Evolutionary conservation across 192 early-diverging fungal genomes (phyloP), one percentile per base, ranked within the genome.

Genomic region (Linnemannia zychae): DNA sequence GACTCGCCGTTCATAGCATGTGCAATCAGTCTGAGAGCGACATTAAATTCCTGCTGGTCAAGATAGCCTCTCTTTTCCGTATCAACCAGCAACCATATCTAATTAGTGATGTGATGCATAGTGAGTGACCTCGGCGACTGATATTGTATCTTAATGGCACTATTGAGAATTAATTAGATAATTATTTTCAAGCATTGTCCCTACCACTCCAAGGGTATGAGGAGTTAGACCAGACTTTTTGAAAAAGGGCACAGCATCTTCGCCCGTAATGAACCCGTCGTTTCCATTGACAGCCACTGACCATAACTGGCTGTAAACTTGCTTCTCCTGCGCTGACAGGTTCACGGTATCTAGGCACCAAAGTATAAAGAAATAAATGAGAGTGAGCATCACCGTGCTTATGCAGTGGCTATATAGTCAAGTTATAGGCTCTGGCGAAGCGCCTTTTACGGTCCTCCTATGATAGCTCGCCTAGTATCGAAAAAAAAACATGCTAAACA

Each of bases 51-150:
- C 20, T 88, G 87, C 48, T 90, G 88, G 24, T 92, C 93, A 66
- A 98, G 87, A 37, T 91, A 90, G 22, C 97, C 98, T 72, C 92
- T 92, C 78, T 93, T 91, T 37, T 95, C 93, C 4, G 89, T 72
- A 82, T 97, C 96, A 9, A 93, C 93, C n/a, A 95, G 87, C 65
- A 96, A 90, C 98, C 98, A 99, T 67, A 99, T 96, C 89, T 94
- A 77, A 63, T 28, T 31, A 63, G 24, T 44, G 40, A 6, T 44
- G 9, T 44, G 40, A 44, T 3, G 40, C 40, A 44, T 6, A 9
- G 9, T 44, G n/a, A n/a, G n/a, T n/a, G n/a, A n/a, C n/a, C n/a
- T n/a, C n/a, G n/a, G n/a, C n/a, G n/a, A n/a, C n/a, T n/a, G n/a
- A n/a, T n/a, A n/a, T n/a, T n/a, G n/a, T n/a, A n/a, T n/a, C n/a